Evolutionary conservation across 2,329 filamentous ascomycete genomes (phyloP).

Genomic region (Penicillium capsulatum): DNA sequence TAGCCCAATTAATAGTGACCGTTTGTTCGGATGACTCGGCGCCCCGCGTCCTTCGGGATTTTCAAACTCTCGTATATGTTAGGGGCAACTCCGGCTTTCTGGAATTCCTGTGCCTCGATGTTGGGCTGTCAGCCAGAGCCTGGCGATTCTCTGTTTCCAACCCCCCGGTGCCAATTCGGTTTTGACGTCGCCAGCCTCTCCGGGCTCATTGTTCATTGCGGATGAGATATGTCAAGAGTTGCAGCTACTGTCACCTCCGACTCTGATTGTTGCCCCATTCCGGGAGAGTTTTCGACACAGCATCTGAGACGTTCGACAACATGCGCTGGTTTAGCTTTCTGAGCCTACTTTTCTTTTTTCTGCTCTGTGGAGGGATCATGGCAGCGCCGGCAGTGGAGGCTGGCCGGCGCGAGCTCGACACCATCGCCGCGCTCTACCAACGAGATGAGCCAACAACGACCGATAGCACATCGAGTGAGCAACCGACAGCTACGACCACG

Average conservation of each 20-base stretch:
- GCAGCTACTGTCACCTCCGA: too few species aligned
- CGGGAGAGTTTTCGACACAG: too few species aligned
- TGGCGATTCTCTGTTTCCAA: background rate
- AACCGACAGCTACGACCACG: conserved; percentile 7
- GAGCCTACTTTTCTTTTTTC: conserved; percentile 10
- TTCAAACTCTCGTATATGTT: conserved; percentile 13
- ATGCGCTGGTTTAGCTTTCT: conserved; percentile 19
- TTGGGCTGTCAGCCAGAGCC: background rate
- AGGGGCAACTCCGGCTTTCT: conserved; percentile 6
- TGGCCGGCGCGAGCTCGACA: conserved; percentile 4
- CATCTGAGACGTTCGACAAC: background rate
- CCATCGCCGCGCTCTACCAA: conserved; percentile 5
- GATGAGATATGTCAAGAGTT: background rate
- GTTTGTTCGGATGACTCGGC: too few species aligned
- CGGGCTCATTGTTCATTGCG: background rate
- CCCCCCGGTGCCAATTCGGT: background rate
- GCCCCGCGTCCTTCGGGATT: too few species aligned
- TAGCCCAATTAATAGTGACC: too few species aligned
- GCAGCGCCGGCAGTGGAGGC: conserved; percentile 13
- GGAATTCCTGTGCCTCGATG: conserved; percentile 7
- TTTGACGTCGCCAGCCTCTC: background rate
- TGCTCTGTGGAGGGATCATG: conserved; percentile 11
- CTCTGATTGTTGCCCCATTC: too few species aligned
- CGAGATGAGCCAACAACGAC: conserved; percentile 11
- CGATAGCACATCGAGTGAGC: conserved; percentile 11